Percentiles rank a stretch among this genome's conserved stretches.
phyloP scores from a whole-genome alignment of 2,329 filamentous ascomycete species.

The Botrytis sinoallii region DNA sequence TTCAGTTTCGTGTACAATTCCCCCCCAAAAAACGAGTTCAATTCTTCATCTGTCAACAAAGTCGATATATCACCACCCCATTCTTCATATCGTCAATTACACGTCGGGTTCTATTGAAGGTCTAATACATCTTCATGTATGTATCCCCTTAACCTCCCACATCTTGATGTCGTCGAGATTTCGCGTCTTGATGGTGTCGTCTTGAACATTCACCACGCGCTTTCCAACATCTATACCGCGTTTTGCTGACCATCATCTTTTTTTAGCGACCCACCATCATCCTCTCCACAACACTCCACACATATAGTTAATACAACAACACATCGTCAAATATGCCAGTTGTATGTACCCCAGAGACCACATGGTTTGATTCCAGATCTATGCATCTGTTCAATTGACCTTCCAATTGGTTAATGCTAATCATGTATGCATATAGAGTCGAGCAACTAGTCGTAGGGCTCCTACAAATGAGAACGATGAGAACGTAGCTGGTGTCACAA shows the following conservation, averaged over 20 bases:
- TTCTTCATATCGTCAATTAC: slow-evolving; percentile 23
- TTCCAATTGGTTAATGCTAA: slow-evolving; percentile 39
- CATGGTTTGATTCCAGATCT: slow-evolving; percentile 8
- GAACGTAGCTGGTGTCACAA: slow-evolving; percentile 64
- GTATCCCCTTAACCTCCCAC: slow-evolving; percentile 21
- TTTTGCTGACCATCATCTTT: slow-evolving; percentile 30
- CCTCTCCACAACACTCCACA: slow-evolving; percentile 25
- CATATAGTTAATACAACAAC: slow-evolving; percentile 38
- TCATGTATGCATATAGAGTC: slow-evolving; percentile 47
- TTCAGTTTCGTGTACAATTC: neutral
- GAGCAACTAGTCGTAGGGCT: slow-evolving; percentile 69
- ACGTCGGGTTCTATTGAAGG: slow-evolving; percentile 18
- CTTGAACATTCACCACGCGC: slow-evolving; percentile 26
- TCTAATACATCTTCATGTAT: slow-evolving; percentile 26
- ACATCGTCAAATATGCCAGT: slow-evolving; percentile 48
- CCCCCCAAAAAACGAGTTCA: slow-evolving; percentile 15
- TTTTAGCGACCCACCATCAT: slow-evolving; percentile 23
- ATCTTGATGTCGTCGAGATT: neutral
- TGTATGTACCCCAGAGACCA: slow-evolving; percentile 44
- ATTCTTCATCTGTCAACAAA: slow-evolving; percentile 17
- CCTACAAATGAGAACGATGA: slow-evolving; percentile 94
- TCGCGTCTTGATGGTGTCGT: slow-evolving; percentile 30
- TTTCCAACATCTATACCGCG: slow-evolving; percentile 30
- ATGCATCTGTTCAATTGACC: slow-evolving; percentile 1
- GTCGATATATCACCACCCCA: slow-evolving; percentile 29